Base-by-base conservation (phyloP, 148 eudicot species). In the Silene uniflora region DNA sequence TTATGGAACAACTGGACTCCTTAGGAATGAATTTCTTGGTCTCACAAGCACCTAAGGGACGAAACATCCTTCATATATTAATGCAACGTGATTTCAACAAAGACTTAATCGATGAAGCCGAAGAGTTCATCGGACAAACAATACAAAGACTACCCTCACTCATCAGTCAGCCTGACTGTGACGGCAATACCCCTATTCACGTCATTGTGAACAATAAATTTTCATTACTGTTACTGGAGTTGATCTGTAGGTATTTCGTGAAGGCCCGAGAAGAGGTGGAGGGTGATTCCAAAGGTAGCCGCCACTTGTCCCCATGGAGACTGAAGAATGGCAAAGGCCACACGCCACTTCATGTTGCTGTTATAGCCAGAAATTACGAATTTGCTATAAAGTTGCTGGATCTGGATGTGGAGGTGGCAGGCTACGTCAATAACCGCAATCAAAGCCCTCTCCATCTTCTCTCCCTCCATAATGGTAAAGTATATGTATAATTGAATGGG, bases 111-210 rank as follows among this genome's bases (percentile, higher is more conserved):
- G 11, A 56, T 13, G 61, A 56, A 16, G 61, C 19, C 16, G 3
- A 56, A 56, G 7, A 46, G 0, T 68, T 68, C 72, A 21, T 68
- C 27, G 56, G 27, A 39, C 54, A 46, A 44, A 56, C 29, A 1
- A 44, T 68, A 42, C 18, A 13, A 44, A 46, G 21, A 68, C 46
- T n/a, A 18, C 72, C 72, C 17, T 68, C 19, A 52, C 72, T 68
- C 56, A n/a, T 68, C 56, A 42, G 21, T 46, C 72, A 68, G 7
- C 24, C 44, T 17, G 72, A 68, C 56, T 19, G 24, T 68, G 10
- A 68, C 4, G 72, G 55, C 14, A 18, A 68, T 19, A 44, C 72
- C 16, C 72, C 72, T 68, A 6, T 68, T 39, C 72, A 68, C 11
- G 54, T 44, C 16, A 17, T 68, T 42, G 55, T 10, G 10, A 16